Percentiles rank a stretch among this genome's conserved stretches.
These are phyloP conservation scores for Monascus purpureus DNA, from an alignment of 495 filamentous ascomycete species.

Conservation along the genomic window DNA sequence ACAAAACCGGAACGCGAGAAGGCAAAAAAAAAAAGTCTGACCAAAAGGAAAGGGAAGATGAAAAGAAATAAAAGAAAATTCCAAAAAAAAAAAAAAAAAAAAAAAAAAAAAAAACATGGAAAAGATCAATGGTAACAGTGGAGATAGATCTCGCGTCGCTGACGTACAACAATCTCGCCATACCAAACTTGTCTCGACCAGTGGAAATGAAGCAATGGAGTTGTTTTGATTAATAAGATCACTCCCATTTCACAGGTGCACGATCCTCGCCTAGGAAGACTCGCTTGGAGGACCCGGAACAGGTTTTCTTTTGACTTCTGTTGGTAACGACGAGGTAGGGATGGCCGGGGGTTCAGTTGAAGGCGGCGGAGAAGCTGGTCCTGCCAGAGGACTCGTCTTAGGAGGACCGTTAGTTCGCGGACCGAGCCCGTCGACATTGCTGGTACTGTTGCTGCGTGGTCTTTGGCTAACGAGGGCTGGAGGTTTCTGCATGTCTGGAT, in stretches of 20 bases:
- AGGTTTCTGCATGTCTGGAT: constrained; percentile 30
- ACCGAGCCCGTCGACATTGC: constrained; percentile 28
- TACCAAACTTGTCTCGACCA: constrained; percentile 3
- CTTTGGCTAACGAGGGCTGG: constrained; percentile 25
- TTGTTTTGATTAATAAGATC: constrained; percentile 1
- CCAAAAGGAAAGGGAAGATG: too few species aligned
- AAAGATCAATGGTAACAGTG: too few species aligned
- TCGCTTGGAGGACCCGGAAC: constrained; percentile 31
- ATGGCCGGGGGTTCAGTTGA: constrained; percentile 16
- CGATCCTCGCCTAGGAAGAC: not conserved
- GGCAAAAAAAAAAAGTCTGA: too few species aligned
- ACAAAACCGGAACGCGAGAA: too few species aligned
- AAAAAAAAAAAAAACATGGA: too few species aligned
- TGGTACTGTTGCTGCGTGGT: constrained; percentile 38
- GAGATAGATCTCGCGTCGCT: too few species aligned
- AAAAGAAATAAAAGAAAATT: too few species aligned
- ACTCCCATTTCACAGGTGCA: not conserved
- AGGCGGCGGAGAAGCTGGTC: constrained; percentile 22
- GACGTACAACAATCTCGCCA: not conserved
- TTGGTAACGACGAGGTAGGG: too few species aligned
- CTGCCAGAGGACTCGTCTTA: constrained; percentile 41
- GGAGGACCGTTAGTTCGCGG: constrained; percentile 32
- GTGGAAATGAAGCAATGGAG: constrained; percentile 2
- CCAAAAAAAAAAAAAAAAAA: too few species aligned
- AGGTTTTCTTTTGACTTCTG: constrained; percentile 11